Percentiles rank a stretch among this genome's conserved stretches.
Conservation (phyloP, 345 rosid genomes). For the Clarkia xantiana region DNA sequence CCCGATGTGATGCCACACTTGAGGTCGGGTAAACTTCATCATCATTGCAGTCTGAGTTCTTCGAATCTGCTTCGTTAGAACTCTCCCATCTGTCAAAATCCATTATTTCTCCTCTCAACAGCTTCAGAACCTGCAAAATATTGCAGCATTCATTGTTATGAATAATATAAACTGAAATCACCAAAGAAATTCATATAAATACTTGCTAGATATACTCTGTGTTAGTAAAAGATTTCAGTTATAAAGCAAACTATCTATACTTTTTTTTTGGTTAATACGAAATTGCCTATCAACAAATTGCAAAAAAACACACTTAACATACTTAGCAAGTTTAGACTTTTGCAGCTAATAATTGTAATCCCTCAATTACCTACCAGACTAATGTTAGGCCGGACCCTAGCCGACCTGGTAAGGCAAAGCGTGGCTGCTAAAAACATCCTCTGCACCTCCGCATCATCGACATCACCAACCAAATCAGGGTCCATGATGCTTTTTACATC, state of each 20-base stretch:
- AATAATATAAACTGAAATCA: not conserved
- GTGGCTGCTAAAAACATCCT: slow-evolving; percentile 67
- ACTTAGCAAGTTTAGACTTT: not conserved
- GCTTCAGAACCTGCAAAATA: slow-evolving; percentile 35
- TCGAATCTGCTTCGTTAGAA: slow-evolving; percentile 13
- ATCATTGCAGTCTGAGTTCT: slow-evolving; percentile 34
- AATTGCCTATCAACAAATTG: too few species aligned
- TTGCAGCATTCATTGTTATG: slow-evolving; percentile 2
- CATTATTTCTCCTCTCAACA: slow-evolving; percentile 37
- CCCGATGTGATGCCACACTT: slow-evolving; percentile 41
- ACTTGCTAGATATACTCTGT: not conserved
- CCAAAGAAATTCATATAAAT: not conserved
- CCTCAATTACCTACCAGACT: slow-evolving; percentile 56
- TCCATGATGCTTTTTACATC: slow-evolving; percentile 46
- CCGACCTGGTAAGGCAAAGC: slow-evolving; percentile 53
- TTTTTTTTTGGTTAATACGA: too few species aligned
- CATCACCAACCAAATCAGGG: slow-evolving; percentile 31
- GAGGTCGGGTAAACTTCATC: slow-evolving; percentile 80
- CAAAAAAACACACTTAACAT: not conserved
- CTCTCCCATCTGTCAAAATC: slow-evolving; percentile 17
- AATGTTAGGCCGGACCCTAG: slow-evolving; percentile 71
- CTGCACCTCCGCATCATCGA: slow-evolving; percentile 48
- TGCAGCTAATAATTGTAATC: not conserved
- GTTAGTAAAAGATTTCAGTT: too few species aligned
- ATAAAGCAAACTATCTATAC: too few species aligned